Percentiles rank a stretch among this genome's conserved stretches.
Conservation (phyloP, 768 basidiomycete species). For the Mycena rosella region DNA sequence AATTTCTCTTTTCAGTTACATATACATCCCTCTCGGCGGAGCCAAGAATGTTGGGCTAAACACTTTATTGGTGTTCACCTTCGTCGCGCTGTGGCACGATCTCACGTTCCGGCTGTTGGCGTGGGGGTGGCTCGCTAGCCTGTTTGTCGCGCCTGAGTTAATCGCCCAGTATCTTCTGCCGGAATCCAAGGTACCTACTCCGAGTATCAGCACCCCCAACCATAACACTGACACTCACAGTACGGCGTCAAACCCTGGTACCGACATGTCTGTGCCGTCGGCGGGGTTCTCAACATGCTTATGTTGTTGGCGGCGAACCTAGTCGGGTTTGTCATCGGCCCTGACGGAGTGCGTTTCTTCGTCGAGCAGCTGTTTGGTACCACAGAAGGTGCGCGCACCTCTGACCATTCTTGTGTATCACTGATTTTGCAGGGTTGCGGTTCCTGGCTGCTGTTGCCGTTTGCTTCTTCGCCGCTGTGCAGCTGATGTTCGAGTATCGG, state of each 20-base stretch:
- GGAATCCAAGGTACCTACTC: slow-evolving; percentile 72
- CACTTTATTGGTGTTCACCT: slow-evolving; percentile 86
- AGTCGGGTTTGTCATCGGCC: background rate
- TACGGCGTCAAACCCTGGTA: slow-evolving; percentile 82
- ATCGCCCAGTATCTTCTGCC: slow-evolving; percentile 72
- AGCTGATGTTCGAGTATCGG: background rate
- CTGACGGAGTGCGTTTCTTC: background rate
- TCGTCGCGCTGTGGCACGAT: slow-evolving; percentile 98
- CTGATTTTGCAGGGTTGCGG: background rate
- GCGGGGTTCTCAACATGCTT: slow-evolving; percentile 51
- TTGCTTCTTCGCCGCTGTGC: background rate
- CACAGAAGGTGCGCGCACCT: background rate
- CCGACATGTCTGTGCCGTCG: slow-evolving; percentile 85
- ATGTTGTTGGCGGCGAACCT: background rate
- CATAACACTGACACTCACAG: slow-evolving; percentile 54
- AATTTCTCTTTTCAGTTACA: background rate
- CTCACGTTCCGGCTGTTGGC: slow-evolving; percentile 87
- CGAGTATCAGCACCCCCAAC: slow-evolving; percentile 35
- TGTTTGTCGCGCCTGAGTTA: slow-evolving; percentile 93
- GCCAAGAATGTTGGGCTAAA: slow-evolving; percentile 48
- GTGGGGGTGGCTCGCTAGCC: slow-evolving; percentile 96
- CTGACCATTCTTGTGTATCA: background rate
- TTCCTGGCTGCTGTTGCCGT: background rate
- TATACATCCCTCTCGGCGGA: background rate
- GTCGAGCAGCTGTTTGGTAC: background rate